A percentile compares a stretch with the other conserved stretches of the same genome.
Evolutionary conservation across 2,329 filamentous ascomycete species (phyloP).

Genomic region (Fusarium poae): DNA sequence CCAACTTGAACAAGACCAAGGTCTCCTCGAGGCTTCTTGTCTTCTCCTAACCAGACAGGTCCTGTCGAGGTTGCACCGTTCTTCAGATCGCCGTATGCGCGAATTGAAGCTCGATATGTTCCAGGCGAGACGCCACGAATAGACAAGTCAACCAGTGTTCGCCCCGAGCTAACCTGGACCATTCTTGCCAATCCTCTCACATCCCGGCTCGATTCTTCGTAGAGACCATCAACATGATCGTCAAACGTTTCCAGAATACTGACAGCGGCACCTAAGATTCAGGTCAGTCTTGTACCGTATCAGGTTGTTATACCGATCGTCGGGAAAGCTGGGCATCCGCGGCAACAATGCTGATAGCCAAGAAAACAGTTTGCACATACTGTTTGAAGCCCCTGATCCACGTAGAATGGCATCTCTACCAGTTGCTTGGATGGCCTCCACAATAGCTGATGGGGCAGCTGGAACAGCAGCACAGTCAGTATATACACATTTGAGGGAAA

Average conservation of each 20-base stretch:
- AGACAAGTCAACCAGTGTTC: constrained; percentile 89
- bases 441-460: constrained; percentile 90
- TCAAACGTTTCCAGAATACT: constrained; percentile 94
- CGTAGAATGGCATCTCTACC: constrained; percentile 95
- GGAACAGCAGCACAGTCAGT: constrained; percentile 30
- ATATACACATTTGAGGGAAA: constrained; percentile 9
- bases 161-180: constrained; percentile 85
- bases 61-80: constrained; percentile 86
- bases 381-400: constrained; percentile 86
- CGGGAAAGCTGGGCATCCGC: background rate
- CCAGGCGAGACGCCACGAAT: constrained; percentile 85
- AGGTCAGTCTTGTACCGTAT: constrained; percentile 20
- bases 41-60: constrained; percentile 78
- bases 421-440: constrained; percentile 87
- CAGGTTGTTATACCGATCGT: background rate
- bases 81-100: constrained; percentile 88
- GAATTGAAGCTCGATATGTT: constrained; percentile 84
- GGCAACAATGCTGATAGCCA: background rate
- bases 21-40: constrained; percentile 61
- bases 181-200: constrained; percentile 91
- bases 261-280: constrained; percentile 77
- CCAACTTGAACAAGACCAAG: constrained; percentile 84
- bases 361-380: constrained; percentile 64
- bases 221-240: constrained; percentile 62
- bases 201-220: constrained; percentile 61